Conservation (phyloP, 805 yeast genomes). For the Saturnispora hagleri region DNA sequence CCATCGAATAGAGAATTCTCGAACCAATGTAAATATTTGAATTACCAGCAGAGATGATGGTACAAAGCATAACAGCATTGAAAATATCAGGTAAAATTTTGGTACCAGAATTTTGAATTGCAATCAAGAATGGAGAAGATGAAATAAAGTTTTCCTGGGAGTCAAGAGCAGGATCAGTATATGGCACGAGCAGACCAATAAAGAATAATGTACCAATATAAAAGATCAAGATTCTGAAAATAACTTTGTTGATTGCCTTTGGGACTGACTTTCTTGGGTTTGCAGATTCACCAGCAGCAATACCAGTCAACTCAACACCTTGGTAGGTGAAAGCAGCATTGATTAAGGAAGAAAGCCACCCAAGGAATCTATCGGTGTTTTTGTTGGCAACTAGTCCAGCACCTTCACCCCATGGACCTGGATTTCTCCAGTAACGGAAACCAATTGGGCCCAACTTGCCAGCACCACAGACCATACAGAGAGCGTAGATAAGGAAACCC, state of each 20-base stretch:
- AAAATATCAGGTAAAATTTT: constrained; percentile 57
- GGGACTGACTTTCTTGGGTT: constrained; percentile 67
- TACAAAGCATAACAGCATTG: constrained; percentile 58
- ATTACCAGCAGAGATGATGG: constrained; percentile 73
- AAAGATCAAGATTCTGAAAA: constrained; percentile 55
- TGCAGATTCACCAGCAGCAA: constrained; percentile 65
- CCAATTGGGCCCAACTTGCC: constrained; percentile 63
- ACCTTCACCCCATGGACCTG: constrained; percentile 58
- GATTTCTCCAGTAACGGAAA: constrained; percentile 73
- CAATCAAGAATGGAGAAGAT: constrained; percentile 65
- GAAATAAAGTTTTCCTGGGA: constrained; percentile 34
- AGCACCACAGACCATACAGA: constrained; percentile 70
- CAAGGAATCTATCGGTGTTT: constrained; percentile 52
- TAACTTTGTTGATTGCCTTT: constrained; percentile 60
- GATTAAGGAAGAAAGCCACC: constrained; percentile 61
- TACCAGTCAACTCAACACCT: constrained; percentile 71
- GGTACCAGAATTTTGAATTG: constrained; percentile 62
- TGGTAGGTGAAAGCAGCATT: constrained; percentile 75
- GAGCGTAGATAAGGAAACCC: constrained; percentile 60
- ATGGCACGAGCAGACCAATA: constrained; percentile 64
- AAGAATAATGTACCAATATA: constrained; percentile 58
- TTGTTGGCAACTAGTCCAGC: constrained; percentile 43
- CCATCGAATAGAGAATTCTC: constrained; percentile 56
- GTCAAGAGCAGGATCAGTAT: constrained; percentile 44
- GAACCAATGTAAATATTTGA: constrained; percentile 68